Conservation (phyloP, 495 filamentous ascomycete genomes). For the Penicillium lagena region DNA sequence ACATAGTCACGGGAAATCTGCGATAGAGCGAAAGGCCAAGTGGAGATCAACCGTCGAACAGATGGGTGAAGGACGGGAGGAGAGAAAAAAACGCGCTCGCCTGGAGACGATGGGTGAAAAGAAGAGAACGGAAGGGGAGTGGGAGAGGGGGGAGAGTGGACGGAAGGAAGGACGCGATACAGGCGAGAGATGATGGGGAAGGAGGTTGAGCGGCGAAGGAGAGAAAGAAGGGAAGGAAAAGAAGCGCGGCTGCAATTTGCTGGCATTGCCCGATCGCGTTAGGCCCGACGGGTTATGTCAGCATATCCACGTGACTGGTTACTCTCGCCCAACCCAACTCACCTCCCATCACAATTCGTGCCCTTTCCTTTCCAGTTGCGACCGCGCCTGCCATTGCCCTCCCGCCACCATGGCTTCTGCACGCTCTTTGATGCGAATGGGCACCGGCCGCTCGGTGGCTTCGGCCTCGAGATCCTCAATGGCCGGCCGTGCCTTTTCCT, state of each 20-base stretch:
- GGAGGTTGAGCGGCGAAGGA: conserved; percentile 10
- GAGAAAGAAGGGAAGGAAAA: conserved; percentile 28
- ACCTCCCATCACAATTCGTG: conserved; percentile 23
- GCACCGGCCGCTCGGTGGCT: conserved; percentile 54
- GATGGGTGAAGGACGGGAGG: conserved; percentile 13
- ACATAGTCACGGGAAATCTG: conserved; percentile 42
- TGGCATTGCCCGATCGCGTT: conserved; percentile 27
- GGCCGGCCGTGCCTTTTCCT: conserved; percentile 47
- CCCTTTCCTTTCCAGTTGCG: conserved; percentile 12
- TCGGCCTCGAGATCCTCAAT: conserved; percentile 48
- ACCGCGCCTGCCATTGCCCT: conserved; percentile 21
- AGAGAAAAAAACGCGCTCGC: conserved; percentile 11
- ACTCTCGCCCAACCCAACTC: no score
- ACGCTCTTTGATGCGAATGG: conserved; percentile 62
- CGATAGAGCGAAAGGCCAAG: conserved; percentile 18
- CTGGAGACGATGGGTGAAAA: conserved; percentile 3
- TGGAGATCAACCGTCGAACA: conserved; percentile 19
- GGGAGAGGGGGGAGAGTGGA: conserved; percentile 2
- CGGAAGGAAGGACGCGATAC: conserved; percentile 3
- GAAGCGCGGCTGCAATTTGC: conserved; percentile 34
- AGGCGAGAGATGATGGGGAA: conserved; percentile 8
- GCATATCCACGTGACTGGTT: conserved; percentile 17
- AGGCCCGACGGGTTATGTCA: conserved; percentile 21
- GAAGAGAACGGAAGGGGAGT: conserved; percentile 6
- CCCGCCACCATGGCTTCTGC: conserved; percentile 38